Conservation (phyloP, 169 alveolate species). For the Eimeria zaria region DNA sequence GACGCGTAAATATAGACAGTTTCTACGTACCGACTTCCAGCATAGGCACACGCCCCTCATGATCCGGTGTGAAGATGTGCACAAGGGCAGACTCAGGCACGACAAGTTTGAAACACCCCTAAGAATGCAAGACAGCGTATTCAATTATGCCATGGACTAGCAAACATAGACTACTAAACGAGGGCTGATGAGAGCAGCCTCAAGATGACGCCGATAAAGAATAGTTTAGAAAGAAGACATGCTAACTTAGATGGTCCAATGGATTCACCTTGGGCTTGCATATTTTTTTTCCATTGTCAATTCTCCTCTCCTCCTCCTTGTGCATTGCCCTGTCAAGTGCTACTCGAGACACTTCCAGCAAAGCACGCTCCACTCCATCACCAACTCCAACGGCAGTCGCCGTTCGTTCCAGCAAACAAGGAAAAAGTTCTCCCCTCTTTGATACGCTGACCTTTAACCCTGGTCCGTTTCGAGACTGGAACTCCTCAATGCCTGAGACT, state of each 20-base stretch:
- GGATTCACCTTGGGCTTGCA: conserved; percentile 76
- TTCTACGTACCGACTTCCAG: conserved; percentile 62
- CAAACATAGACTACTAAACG: not conserved
- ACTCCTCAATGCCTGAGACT: conserved; percentile 78
- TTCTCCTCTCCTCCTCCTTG: conserved; percentile 79
- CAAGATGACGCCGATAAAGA: not conserved
- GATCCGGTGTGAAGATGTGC: conserved; percentile 62
- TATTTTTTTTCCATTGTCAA: conserved; percentile 79
- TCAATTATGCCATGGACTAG: not conserved
- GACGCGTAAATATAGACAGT: not conserved
- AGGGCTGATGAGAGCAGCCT: not conserved
- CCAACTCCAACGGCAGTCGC: conserved; percentile 84
- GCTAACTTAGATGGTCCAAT: not conserved
- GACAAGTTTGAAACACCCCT: conserved; percentile 82
- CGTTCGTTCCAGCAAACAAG: conserved; percentile 75
- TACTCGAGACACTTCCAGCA: conserved; percentile 64
- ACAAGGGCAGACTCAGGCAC: conserved; percentile 76
- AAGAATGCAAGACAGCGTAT: not conserved
- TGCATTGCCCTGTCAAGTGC: conserved; percentile 82
- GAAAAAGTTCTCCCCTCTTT: conserved; percentile 80
- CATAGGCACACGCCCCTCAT: conserved; percentile 74
- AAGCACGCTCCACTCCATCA: conserved; percentile 74
- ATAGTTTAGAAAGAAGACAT: not conserved
- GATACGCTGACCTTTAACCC: conserved; percentile 78
- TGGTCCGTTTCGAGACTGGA: conserved; percentile 82